Base-by-base conservation (phyloP, 2,329 filamentous ascomycete species). In the Paecilomyces dactylethromorphus region DNA sequence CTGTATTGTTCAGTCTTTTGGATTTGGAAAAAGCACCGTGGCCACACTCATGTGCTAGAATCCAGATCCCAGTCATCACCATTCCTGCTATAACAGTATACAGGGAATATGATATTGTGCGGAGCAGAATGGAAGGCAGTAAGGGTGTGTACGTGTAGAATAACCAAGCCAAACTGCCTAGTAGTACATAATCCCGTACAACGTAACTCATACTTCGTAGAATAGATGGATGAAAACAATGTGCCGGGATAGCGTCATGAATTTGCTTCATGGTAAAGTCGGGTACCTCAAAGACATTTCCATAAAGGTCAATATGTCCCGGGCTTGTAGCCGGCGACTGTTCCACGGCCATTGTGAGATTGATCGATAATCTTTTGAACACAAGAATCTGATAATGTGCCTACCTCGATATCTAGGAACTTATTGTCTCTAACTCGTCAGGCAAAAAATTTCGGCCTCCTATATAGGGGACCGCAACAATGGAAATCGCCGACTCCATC, bases 1-100 rank as follows among this genome's bases (percentile, higher is more conserved):
- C 77, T 15, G 78, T 68, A 65, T 87, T 80, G 70, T 89, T 89
- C 60, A 88, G 68, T 10, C 1, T 45, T 18, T 45, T 45, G 52
- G 63, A 70, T 39, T 75, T 74, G 21, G 84, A 87, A 69, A 90
- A 87, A 54, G 86, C 85, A 18, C 84, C 83, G 71, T 90, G 87
- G 56, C 87, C 87, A 71, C 84, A 87, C 73, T 90, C 87, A 70
- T 90, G 87, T 26, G 82, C 86, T 33, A 89, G 75, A 62, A 87
- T 85, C 87, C 87, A 89, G 64, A 89, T 75, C 3, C 86, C 87
- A 8, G 84, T 87, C 70, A 84, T 83, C 64, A 87, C 74, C 18
- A 86, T 79, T 51, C 86, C 86, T 73, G 88, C 84, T 32, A 82
- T 64, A 68, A 84, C 85, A 64, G 83, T 81, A 71, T 89, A 88